Evolutionary conservation across 2,329 filamentous ascomycete genomes (phyloP).

Genomic region (Hypocreales sp.): DNA sequence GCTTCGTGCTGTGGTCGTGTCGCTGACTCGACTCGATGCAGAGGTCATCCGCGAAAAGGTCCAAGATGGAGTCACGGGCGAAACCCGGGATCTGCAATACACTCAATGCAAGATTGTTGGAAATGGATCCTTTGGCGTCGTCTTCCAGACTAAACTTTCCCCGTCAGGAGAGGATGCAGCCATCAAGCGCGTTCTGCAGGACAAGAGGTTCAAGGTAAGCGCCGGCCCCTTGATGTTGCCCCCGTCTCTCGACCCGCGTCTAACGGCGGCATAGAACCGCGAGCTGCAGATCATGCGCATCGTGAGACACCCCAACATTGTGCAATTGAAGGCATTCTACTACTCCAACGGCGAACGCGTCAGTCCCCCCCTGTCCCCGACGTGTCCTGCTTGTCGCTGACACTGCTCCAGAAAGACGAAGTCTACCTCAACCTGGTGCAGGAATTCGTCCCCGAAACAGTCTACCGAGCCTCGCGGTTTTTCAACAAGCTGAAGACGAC

Average conservation of each 20-base stretch:
- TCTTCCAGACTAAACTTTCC: conserved; percentile 97
- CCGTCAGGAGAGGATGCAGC: conserved; percentile 97
- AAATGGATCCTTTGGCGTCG: conserved; percentile 96
- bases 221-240: conserved; percentile 9
- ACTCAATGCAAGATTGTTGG: conserved; percentile 99
- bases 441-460: conserved; percentile 95
- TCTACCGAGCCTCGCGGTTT: conserved; percentile 93
- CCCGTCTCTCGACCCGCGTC: background rate
- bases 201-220: conserved; percentile 96
- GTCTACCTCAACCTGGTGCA: conserved; percentile 97
- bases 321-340: conserved; percentile 97
- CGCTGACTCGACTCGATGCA: conserved; percentile 23
- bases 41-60: conserved; percentile 98
- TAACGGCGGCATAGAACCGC: conserved; percentile 59
- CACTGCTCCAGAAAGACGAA: conserved; percentile 77
- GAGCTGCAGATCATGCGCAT: conserved; percentile 99
- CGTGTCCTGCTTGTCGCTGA: conserved; percentile 2
- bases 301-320: conserved; percentile 95
- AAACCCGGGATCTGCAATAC: conserved; percentile 93
- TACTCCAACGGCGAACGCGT: conserved; percentile 98
- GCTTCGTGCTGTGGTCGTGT: conserved; percentile 4
- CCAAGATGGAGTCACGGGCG: conserved; percentile 92
- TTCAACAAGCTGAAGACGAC: conserved; percentile 99
- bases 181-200: conserved; percentile 96
- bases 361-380: conserved; percentile 16